Base-by-base conservation (phyloP, 148 eudicot species). In the Vaccinium corymbosum region DNA sequence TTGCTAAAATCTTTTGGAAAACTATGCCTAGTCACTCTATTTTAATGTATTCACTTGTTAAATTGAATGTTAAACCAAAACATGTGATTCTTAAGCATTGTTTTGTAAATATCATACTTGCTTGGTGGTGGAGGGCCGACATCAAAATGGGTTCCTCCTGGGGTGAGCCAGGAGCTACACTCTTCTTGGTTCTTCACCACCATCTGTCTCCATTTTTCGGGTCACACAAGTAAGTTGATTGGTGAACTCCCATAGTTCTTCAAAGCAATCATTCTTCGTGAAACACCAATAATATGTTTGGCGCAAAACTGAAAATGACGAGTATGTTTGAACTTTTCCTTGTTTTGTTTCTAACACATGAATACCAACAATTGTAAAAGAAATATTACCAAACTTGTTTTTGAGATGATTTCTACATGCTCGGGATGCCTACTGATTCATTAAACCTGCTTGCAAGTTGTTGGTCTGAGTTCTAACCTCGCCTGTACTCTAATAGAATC, bases 91-190 rank as follows among this genome's bases (percentile, higher is more conserved):
- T 49, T n/a, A 22, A 76, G 79, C 56, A 48, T 76, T 49, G 16
- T 76, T 17, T 66, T 66, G 78, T 74, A 32, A 29, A 71, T 71
- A 71, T 71, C 11, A 19, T n/a, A 50, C 80, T 77, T 52, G 20
- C 35, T 51, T 27, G 6, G 16, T 78, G 16, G 38, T 51, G 46
- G 11, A 52, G 61, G 46, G 20, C 25, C 81, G 38, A 53, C 7
- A 14, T 46, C 64, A 79, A 29, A 56, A 77, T 79, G 64, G 42
- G 46, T 27, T 78, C 62, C 80, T 78, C 80, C 80, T 50, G 15
- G 80, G 55, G 19, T 51, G 42, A 14, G 20, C 62, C 80, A 51
- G 25, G 7, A 79, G 13, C 35, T 53, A 29, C 49, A 14, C 27
- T 78, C 15, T 78, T 53, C 70, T 59, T 3, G 51, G 32, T 56